phyloP scores from a whole-genome alignment of 352 stramenopile species.

The Globisporangium okanoganense region DNA sequence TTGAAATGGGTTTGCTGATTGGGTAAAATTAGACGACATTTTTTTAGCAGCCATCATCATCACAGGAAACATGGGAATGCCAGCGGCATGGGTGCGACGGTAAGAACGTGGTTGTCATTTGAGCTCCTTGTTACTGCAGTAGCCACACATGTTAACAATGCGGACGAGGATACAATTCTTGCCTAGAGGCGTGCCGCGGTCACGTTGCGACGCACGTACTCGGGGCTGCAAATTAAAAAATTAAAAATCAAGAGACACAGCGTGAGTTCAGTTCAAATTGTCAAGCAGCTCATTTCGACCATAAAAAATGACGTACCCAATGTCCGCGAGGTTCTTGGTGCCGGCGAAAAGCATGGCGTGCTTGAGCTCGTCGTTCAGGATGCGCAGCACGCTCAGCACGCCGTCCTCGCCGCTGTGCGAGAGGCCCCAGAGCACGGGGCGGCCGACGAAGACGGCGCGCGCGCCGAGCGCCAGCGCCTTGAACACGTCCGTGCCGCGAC shows the following conservation, averaged over 20 bases:
- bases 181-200: slow-evolving; percentile 15
- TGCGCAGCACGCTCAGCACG: slow-evolving; percentile 85
- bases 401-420: slow-evolving; percentile 86
- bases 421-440: slow-evolving; percentile 94
- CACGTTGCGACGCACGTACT: slow-evolving; percentile 29
- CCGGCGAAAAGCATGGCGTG: slow-evolving; percentile 90
- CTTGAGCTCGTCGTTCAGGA: slow-evolving; percentile 91
- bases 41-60: too few relatives aligned
- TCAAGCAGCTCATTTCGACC: neutral
- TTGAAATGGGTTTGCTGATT: too few relatives aligned
- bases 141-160: neutral
- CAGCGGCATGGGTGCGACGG: too few relatives aligned
- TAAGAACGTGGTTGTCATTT: too few relatives aligned
- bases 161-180: too few relatives aligned
- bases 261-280: neutral
- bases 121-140: neutral
- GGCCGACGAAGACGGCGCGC: slow-evolving; percentile 93
- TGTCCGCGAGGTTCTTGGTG: slow-evolving; percentile 61
- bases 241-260: neutral
- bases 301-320: slow-evolving; percentile 36
- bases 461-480: slow-evolving; percentile 92
- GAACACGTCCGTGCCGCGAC: slow-evolving; percentile 94
- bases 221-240: slow-evolving; percentile 16
- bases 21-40: too few relatives aligned
- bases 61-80: too few relatives aligned